Conservation (phyloP, 345 rosid species). For the Eucalyptus coolabah region DNA sequence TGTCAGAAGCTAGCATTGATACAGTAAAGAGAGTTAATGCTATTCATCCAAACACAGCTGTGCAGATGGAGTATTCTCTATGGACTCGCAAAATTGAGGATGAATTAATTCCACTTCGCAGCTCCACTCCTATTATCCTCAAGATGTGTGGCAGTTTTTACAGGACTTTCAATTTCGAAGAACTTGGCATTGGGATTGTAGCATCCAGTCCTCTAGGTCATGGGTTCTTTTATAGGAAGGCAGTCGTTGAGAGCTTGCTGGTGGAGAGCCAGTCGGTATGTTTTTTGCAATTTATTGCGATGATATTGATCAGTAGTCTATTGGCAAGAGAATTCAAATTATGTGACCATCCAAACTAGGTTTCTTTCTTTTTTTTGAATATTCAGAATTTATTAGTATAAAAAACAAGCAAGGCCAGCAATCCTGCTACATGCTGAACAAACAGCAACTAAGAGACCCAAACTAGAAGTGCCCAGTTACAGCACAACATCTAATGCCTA, state of each 20-base stretch:
- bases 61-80: constrained; percentile 27
- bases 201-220: constrained; percentile 36
- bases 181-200: constrained; percentile 23
- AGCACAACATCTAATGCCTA: not conserved
- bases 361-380: rapidly evolving
- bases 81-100: constrained; percentile 18
- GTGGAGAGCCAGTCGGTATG: constrained; percentile 7
- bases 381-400: not conserved
- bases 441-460: not conserved
- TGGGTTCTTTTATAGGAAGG: constrained; percentile 31
- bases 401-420: not conserved
- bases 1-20: constrained; percentile 18
- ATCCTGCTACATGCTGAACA: not conserved
- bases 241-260: constrained; percentile 1
- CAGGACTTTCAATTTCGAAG: not conserved
- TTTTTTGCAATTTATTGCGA: not conserved
- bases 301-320: not conserved
- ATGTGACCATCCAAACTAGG: not conserved
- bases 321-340: not conserved
- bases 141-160: not conserved
- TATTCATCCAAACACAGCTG: constrained; percentile 13
- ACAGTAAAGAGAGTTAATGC: constrained; percentile 25
- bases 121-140: not conserved
- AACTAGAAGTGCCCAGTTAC: not conserved
- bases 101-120: constrained; percentile 20